Evolutionary conservation across 2,329 filamentous ascomycete genomes (phyloP), one percentile per base, ranked within the genome.

Genomic region (Microcera coccophila): DNA sequence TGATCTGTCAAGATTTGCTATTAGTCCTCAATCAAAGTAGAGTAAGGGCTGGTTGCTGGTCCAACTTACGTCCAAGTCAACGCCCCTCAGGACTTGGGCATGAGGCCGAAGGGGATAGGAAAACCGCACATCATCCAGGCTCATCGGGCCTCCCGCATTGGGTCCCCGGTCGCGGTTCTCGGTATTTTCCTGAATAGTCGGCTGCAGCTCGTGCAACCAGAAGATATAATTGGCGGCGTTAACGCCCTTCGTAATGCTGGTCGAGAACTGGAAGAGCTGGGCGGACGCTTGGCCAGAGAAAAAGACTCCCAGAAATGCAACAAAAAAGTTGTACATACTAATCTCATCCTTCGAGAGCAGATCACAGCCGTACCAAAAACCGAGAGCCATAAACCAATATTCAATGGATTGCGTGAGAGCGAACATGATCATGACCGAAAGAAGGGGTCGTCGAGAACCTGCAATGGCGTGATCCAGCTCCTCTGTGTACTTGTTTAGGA

Each of bases 51-150:
- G 11, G 32, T 34, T 34, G n/a, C n/a, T n/a, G n/a, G n/a, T n/a
- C n/a, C n/a, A n/a, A 39, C 46, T 34, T 32, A 45, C 55, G 9
- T 50, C 85, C 2, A 77, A 15, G 9, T 56, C 47, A 3, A 79
- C 60, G 2, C 73, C 68, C 4, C 68, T 60, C 1, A 76, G 57
- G 45, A 73, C 65, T 21, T 64, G 58, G 1, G 62, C 55, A 41
- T 68, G 54, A 18, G 68, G 64, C 18, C 71, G 61, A 39, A 69
- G 54, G 3, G 82, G 81, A 49, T 87, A 87, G 2, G 78, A 71
- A 58, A 87, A 87, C 17, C 72, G 66, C n/a, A 85, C 70, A 22
- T 76, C 62, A 7, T 71, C 66, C 45, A 84, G 72, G 12, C 70
- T 65, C 3, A 83, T 67, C 0, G 38, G 48, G 5, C 52, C 50